phyloP scores from a whole-genome alignment of 1,139 yeast species.

The Candida buenavistaensis region DNA sequence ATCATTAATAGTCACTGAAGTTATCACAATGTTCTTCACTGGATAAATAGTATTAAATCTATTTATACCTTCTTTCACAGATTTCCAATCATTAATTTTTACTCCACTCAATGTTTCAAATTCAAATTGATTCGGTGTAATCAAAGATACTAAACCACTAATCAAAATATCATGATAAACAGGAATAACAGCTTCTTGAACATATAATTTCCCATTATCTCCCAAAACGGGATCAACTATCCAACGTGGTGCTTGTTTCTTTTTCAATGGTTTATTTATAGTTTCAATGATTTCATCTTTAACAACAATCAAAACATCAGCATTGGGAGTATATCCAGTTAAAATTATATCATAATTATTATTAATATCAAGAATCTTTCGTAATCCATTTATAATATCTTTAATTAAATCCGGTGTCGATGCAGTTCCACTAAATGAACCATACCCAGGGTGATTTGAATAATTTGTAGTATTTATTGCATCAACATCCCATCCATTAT shows the following conservation, averaged over 20 bases:
- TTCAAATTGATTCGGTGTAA: conserved; percentile 45
- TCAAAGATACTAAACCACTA: conserved; percentile 31
- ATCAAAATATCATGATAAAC: conserved; percentile 25
- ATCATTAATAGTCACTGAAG: conserved; percentile 34
- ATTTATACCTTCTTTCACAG: conserved; percentile 22
- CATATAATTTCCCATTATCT: conserved; percentile 40
- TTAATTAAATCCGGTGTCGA: conserved; percentile 19
- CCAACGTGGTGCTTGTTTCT: conserved; percentile 32
- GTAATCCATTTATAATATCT: conserved; percentile 25
- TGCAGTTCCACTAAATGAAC: conserved; percentile 32
- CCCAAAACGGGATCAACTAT: conserved; percentile 44
- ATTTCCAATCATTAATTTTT: conserved; percentile 22
- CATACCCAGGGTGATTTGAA: conserved; percentile 49
- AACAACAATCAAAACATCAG: conserved; percentile 49
- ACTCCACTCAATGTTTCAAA: conserved; percentile 32
- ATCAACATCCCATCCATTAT: conserved; percentile 47
- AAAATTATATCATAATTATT: conserved; percentile 57
- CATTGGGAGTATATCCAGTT: conserved; percentile 74
- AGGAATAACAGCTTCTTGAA: conserved; percentile 33
- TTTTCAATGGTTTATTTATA: conserved; percentile 8
- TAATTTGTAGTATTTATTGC: conserved; percentile 42
- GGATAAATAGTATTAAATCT: conserved; percentile 21
- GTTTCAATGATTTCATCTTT: conserved; percentile 34
- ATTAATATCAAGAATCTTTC: conserved; percentile 22
- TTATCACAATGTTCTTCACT: conserved; percentile 32